Percentiles rank a stretch among this genome's conserved stretches.
Conservation (phyloP, 352 stramenopile species). For the Globisporangium alternatum region DNA sequence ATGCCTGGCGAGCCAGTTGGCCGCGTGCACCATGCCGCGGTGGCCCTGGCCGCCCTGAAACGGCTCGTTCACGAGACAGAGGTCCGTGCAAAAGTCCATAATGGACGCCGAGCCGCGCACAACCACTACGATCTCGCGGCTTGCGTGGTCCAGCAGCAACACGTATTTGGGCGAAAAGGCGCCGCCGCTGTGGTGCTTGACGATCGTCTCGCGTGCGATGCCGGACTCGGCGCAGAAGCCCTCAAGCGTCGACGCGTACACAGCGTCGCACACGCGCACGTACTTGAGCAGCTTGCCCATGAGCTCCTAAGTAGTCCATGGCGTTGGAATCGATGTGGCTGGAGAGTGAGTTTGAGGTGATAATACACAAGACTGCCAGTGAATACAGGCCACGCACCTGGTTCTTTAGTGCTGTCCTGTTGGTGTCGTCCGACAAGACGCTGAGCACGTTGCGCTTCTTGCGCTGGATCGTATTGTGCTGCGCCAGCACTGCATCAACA, state of each 20-base stretch:
- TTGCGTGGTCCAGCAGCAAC: slow-evolving; percentile 54
- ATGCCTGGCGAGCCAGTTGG: slow-evolving; percentile 64
- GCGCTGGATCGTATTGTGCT: slow-evolving; percentile 59
- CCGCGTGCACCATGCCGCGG: slow-evolving; percentile 78
- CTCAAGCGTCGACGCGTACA: slow-evolving; percentile 56
- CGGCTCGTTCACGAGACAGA: slow-evolving; percentile 75
- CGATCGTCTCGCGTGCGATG: slow-evolving; percentile 34
- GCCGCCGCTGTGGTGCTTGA: slow-evolving; percentile 55
- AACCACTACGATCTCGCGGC: slow-evolving; percentile 53
- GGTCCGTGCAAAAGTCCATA: slow-evolving; percentile 79
- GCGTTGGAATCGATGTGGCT: too few species aligned
- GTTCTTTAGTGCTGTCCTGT: slow-evolving; percentile 25
- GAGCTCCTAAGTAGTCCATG: slow-evolving; percentile 3
- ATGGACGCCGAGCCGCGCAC: slow-evolving; percentile 71
- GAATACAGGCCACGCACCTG: slow-evolving; percentile 3
- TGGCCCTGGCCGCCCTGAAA: slow-evolving; percentile 69
- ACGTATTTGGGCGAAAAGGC: slow-evolving; percentile 79
- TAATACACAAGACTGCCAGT: not conserved
- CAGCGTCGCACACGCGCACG: slow-evolving; percentile 51
- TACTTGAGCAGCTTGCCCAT: slow-evolving; percentile 20
- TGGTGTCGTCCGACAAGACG: slow-evolving; percentile 22
- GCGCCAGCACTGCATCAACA: slow-evolving; percentile 36
- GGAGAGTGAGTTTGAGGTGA: not conserved
- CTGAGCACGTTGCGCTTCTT: slow-evolving; percentile 23
- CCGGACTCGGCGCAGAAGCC: slow-evolving; percentile 55